A percentile compares a stretch with the other conserved stretches of the same genome.
phyloP scores from a whole-genome alignment of 352 stramenopile species.

The Globisporangium acanthophoron region DNA sequence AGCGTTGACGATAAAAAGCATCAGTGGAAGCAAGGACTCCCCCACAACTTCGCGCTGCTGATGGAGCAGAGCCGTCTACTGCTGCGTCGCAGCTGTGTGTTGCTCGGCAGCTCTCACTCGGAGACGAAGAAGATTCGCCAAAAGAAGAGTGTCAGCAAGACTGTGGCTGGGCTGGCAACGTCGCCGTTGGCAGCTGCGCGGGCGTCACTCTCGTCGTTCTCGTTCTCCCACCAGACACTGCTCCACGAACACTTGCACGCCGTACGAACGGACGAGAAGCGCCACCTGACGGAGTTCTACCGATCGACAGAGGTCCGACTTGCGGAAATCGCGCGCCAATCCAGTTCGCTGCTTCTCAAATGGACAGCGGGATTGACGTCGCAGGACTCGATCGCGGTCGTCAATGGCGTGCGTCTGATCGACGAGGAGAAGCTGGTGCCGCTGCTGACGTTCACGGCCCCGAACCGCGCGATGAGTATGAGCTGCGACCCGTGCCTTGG shows the following conservation, averaged over 20 bases:
- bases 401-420: slow-evolving; percentile 38
- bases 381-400: slow-evolving; percentile 31
- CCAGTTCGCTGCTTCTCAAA: slow-evolving; percentile 39
- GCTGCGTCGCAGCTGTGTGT: slow-evolving; percentile 42
- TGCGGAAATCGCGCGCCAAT: slow-evolving; percentile 35
- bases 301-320: slow-evolving; percentile 40
- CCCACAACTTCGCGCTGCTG: slow-evolving; percentile 38
- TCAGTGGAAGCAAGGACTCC: slow-evolving; percentile 55
- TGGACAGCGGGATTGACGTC: slow-evolving; percentile 42
- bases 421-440: slow-evolving; percentile 60
- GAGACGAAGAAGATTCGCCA: slow-evolving; percentile 21
- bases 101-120: slow-evolving; percentile 45
- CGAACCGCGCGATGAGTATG: slow-evolving; percentile 45
- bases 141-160: slow-evolving; percentile 21
- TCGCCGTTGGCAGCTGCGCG: slow-evolving; percentile 26
- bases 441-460: slow-evolving; percentile 33
- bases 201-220: slow-evolving; percentile 24
- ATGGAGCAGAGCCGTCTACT: slow-evolving; percentile 63
- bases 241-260: slow-evolving; percentile 54
- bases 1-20: slow-evolving; percentile 18
- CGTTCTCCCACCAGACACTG: slow-evolving; percentile 54
- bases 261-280: slow-evolving; percentile 27
- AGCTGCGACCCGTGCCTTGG: slow-evolving; percentile 41
- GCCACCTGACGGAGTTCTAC: slow-evolving; percentile 31
- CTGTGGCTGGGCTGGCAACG: slow-evolving; percentile 22